Conservation (phyloP, 805 yeast genomes). For the Candida sakaeoensis region DNA sequence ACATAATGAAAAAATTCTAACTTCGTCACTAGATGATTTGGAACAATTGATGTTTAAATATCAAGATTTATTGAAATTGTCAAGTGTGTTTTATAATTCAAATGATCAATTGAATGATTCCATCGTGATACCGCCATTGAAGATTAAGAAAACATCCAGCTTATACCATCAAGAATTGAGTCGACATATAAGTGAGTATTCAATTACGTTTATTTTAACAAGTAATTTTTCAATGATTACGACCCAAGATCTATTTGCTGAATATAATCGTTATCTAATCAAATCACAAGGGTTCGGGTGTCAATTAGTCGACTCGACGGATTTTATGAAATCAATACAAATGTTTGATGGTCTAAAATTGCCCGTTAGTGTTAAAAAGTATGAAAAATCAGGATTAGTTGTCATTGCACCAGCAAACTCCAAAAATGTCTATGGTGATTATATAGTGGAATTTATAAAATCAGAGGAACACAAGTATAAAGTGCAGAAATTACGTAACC, state of each 20-base stretch:
- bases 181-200: conserved; percentile 73
- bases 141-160: conserved; percentile 29
- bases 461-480: conserved; percentile 21
- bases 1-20: conserved; percentile 58
- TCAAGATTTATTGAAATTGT: conserved; percentile 61
- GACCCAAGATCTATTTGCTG: conserved; percentile 39
- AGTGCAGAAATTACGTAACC: too few relatives aligned
- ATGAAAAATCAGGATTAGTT: conserved; percentile 30
- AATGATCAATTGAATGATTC: too few relatives aligned
- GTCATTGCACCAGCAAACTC: conserved; percentile 26
- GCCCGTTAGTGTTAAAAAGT: conserved; percentile 44
- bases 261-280: conserved; percentile 34
- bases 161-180: conserved; percentile 66
- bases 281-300: conserved; percentile 47
- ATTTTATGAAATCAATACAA: conserved; percentile 59
- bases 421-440: conserved; percentile 25
- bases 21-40: conserved; percentile 70
- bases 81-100: conserved; percentile 43
- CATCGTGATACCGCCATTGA: conserved; percentile 27
- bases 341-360: conserved; percentile 54
- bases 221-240: conserved; percentile 36
- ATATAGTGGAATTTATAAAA: conserved; percentile 21
- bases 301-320: conserved; percentile 66
- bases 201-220: conserved; percentile 32
- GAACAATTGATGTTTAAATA: conserved; percentile 77